Conservation (phyloP, 306 rosid species). For the Cicer yamashitae region DNA sequence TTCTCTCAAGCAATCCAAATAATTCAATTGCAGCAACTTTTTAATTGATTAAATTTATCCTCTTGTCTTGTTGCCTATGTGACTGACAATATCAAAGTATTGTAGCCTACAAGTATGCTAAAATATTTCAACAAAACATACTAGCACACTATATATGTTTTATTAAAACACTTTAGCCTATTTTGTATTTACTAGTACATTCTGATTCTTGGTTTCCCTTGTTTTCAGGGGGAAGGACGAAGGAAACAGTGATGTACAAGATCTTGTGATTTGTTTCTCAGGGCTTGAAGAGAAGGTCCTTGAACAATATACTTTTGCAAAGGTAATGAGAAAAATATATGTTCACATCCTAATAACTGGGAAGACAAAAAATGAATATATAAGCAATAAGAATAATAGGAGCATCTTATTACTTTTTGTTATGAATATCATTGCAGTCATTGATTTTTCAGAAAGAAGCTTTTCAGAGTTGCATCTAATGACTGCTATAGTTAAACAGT, state of each 20-base stretch:
- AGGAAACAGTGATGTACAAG: conserved; percentile 78
- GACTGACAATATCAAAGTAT: conserved; percentile 10
- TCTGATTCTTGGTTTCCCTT: conserved; percentile 45
- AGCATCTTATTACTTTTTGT: conserved; percentile 11
- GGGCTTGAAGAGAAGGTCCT: conserved; percentile 95
- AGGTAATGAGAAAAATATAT: conserved; percentile 61
- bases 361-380: conserved; percentile 19
- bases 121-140: conserved; percentile 7
- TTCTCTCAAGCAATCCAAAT: neutral
- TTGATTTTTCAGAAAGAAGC: conserved; percentile 30
- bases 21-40: conserved; percentile 9
- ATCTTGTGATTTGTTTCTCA: conserved; percentile 72
- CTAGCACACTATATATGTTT: conserved; percentile 29
- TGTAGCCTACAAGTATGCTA: neutral
- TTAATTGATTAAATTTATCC: conserved; percentile 32
- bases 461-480: conserved; percentile 25
- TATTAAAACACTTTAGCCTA: conserved; percentile 17
- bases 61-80: conserved; percentile 28
- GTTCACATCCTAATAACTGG: conserved; percentile 17
- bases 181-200: conserved; percentile 38
- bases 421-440: conserved; percentile 26
- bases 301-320: conserved; percentile 93
- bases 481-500: conserved; percentile 24
- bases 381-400: conserved; percentile 22
- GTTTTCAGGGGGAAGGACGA: conserved; percentile 77